Evolutionary conservation across 2,329 filamentous ascomycete species (phyloP), one percentile per base, ranked within the genome.

Genomic region (Aspergillus nomiae): DNA sequence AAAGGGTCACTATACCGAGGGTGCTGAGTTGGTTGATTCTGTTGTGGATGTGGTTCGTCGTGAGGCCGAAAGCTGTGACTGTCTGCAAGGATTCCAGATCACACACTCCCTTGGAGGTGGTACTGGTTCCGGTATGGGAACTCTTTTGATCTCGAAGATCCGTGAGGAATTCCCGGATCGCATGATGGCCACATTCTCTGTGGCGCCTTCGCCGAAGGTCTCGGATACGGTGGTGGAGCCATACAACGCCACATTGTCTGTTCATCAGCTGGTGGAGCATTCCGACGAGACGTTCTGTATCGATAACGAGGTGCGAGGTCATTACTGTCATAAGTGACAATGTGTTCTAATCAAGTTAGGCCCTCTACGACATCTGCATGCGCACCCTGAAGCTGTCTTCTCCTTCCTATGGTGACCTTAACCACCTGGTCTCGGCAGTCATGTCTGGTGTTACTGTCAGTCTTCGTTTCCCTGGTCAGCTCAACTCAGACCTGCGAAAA

Each of bases 251-350:
- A 99, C 95, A 67, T 92, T 99, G 76, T 99, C 95, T 76, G 88
- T 99, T 74, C 95, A 99, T 85, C 95, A 99, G 88, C 88, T 99
- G 74, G 95, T 99, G 74, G 95, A 99, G 89, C 97, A 99, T 90
- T 98, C 95, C 56, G 95, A 99, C 81, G 94, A 96, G 91, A 99
- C 95, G 81, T 99, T 97, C 89, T 99, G 95, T 86, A 99, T 99
- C 82, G 95, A 99, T 83, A 99, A 99, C 87, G 94, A 99, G 89
- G 85, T 86, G 77, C 66, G 78, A 62, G 2, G 45, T 6, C 4
- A 21, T 46, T 5, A 34, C 1, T 19, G 19, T 7, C 16, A 16
- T 21, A 8, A 9, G 28, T 8, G 34, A 14, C 3, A 21, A 24
- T 38, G 41, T 58, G 32, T 36, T 55, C 63, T 66, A 24, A 67